Base-by-base conservation (phyloP, 2,329 filamentous ascomycete genomes). In the Ceratocystis alfenasii region DNA sequence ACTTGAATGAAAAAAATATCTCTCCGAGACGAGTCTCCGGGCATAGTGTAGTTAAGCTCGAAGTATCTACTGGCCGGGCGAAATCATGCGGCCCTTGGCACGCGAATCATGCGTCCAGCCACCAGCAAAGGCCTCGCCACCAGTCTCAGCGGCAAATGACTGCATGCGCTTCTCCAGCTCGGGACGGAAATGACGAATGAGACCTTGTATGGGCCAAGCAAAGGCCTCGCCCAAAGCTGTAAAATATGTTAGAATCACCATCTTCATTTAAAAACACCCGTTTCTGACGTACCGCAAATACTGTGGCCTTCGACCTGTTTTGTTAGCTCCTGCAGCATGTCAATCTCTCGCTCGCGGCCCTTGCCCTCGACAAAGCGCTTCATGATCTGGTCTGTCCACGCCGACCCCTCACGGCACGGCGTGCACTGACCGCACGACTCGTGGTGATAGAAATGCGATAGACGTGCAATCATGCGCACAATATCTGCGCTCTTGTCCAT, bases 311-410 rank as follows among this genome's bases (percentile, higher is more conserved):
- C 94, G 69, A 99, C 94, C 79, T 99, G 94, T 83, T 99, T 99
- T 69, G 94, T 99, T 71, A 99, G 80, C 81, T 99, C 94, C 80
- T 96, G 94, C 71, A 99, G 84, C 94, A 99, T 99, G 76, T 99
- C 94, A 75, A 99, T 99, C 79, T 99, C 94, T 68, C 94, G 84
- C 76, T 87, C 86, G 69, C 89, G 86, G 68, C 89, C 94, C 77
- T 90, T 85, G 68, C 94, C 94, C 76, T 89, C 88, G 81, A 95
- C 91, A 72, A 99, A 95, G 66, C 94, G 88, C 77, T 88, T 81
- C 94, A 99, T 97, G 77, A 99, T 97, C 81, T 99, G 92, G 78
- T 95, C 89, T 10, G 93, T 96, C 94, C 94, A 99, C 81, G 95
- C 96, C 81, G 88, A 95, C 70, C 94, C 94, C 80, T 99, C 94